Evolutionary conservation across 164 flowering plant genomes (phyloP), one percentile per base, ranked within the genome.

Genomic region (Chloranthus sessilifolius): DNA sequence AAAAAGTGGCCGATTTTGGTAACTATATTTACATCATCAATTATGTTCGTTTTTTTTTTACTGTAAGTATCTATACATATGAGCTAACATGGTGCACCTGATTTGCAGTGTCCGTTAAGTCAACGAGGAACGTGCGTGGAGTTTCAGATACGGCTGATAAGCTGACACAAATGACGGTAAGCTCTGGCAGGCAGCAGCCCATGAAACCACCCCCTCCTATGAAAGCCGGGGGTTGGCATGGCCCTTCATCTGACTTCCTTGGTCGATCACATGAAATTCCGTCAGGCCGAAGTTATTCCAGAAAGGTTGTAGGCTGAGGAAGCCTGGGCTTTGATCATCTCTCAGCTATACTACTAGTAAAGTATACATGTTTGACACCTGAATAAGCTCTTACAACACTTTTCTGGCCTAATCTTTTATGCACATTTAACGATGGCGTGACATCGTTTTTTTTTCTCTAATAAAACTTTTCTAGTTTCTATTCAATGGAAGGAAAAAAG

Each of bases 201-300:
- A 66, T 49, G 53, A n/a, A n/a, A n/a, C n/a, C n/a, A n/a, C 74
- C 77, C 0, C 65, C 73, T 28, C 79, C 81, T 16, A 71, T 82
- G 89, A 85, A 78, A 60, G 83, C 87, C 33, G 87, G 89, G 43
- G 84, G 79, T 7, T 80, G 85, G 87, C 74, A 60, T 36, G 66
- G 55, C n/a, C 74, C 50, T 19, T n/a, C n/a, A n/a, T 41, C 80
- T 42, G 70, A 77, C 31, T 15, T 53, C 47, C 70, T 58, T 12
- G 68, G 75, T 44, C 52, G 71, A 8, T 60, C 74, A 23, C 76
- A 75, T 45, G 76, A 67, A 31, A 24, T 71, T 24, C 73, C 63
- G 14, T 47, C 73, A 11, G 73, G 65, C 28, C 47, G 77, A 54
- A 47, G 60, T 17, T 66, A 44, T 21, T n/a, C 72, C 8, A 63